Conservation (phyloP, 768 basidiomycete genomes). For the Pleurotus pulmonarius region DNA sequence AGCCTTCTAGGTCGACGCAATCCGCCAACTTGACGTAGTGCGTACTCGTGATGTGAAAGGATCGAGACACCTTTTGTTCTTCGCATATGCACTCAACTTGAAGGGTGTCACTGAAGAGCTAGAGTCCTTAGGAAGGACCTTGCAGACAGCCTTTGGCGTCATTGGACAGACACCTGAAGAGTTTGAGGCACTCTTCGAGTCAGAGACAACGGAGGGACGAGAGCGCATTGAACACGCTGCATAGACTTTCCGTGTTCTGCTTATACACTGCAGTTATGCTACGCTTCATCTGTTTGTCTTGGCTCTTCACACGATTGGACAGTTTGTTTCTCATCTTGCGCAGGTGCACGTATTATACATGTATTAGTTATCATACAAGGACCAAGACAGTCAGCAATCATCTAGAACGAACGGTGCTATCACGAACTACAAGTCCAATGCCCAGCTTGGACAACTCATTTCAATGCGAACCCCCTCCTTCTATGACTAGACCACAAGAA, state of each 20-base stretch:
- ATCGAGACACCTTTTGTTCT: constrained; percentile 85
- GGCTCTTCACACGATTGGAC: too few relatives aligned
- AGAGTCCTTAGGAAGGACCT: constrained; percentile 71
- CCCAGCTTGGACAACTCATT: too few relatives aligned
- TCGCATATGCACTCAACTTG: constrained; percentile 93
- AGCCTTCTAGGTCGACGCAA: constrained; percentile 64
- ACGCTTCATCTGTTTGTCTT: too few relatives aligned
- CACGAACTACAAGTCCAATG: too few relatives aligned
- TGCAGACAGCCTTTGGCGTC: constrained; percentile 91
- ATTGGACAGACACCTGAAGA: constrained; percentile 80
- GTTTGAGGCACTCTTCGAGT: constrained; percentile 75
- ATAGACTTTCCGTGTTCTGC: background rate
- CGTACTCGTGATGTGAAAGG: constrained; percentile 75
- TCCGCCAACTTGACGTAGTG: constrained; percentile 85
- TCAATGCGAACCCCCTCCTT: too few relatives aligned
- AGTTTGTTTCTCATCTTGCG: too few relatives aligned
- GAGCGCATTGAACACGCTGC: constrained; percentile 19
- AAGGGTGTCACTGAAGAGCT: constrained; percentile 82
- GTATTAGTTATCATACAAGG: too few relatives aligned
- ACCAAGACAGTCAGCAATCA: too few relatives aligned
- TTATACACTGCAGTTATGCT: too few relatives aligned
- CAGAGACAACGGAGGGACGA: constrained; percentile 17
- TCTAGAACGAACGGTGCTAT: too few relatives aligned
- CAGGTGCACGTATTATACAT: too few relatives aligned
- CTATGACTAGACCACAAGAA: too few relatives aligned